Percentiles rank a stretch among this genome's conserved stretches.
Conservation (phyloP, 2,329 filamentous ascomycete genomes). For the Hypoxylon sp. region DNA sequence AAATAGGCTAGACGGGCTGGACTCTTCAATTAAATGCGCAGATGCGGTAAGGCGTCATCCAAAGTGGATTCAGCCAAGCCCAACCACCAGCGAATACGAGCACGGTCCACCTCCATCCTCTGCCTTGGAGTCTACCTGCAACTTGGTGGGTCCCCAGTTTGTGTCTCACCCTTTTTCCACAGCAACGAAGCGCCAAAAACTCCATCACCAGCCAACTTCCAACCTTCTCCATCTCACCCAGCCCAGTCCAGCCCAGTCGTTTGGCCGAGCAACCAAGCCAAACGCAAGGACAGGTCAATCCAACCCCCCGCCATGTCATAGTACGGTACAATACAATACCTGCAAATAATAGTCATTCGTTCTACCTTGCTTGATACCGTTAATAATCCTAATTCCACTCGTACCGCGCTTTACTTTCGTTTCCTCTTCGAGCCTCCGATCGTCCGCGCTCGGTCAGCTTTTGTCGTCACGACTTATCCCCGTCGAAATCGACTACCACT, state of each 20-base stretch:
- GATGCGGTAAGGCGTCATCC: constrained; percentile 13
- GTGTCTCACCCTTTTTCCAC: constrained; percentile 36
- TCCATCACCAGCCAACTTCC: constrained; percentile 33
- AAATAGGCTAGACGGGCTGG: not conserved
- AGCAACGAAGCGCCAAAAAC: constrained; percentile 25
- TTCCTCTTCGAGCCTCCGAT: constrained; percentile 14
- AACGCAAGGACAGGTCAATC: constrained; percentile 16
- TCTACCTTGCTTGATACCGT: constrained; percentile 22
- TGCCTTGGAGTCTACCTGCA: not conserved
- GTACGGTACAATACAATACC: constrained; percentile 8
- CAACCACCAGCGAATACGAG: constrained; percentile 35
- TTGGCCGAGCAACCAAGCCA: constrained; percentile 40
- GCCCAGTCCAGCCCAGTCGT: constrained; percentile 26
- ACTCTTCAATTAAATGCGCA: constrained; percentile 17
- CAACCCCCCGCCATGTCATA: constrained; percentile 35
- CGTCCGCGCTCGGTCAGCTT: constrained; percentile 4
- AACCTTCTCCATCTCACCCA: constrained; percentile 21
- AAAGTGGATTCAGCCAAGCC: constrained; percentile 14
- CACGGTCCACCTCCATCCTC: constrained; percentile 24
- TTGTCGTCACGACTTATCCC: constrained; percentile 13
- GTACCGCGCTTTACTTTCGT: constrained; percentile 17
- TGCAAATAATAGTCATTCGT: constrained; percentile 35
- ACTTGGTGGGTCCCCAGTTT: constrained; percentile 4
- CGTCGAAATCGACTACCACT: constrained; percentile 16
- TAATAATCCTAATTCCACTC: constrained; percentile 33